Evolutionary conservation across 805 yeast genomes (phyloP).

Genomic region (Brettanomyces naardenensis): DNA sequence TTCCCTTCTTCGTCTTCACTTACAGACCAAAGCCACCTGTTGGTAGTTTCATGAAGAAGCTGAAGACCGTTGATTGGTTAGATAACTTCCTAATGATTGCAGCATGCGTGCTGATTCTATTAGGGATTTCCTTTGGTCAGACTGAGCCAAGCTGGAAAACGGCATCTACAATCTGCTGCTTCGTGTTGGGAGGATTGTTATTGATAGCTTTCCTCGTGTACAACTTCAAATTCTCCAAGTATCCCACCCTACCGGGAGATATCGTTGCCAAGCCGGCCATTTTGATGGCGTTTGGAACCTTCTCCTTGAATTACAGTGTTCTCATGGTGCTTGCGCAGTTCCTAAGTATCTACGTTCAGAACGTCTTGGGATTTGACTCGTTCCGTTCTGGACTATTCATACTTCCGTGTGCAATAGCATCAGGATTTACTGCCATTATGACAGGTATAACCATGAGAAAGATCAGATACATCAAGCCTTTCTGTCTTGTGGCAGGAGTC

Average conservation of each 20-base stretch:
- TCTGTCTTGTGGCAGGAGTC: conserved; percentile 27
- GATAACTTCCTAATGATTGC: conserved; percentile 38
- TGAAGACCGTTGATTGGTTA: conserved; percentile 37
- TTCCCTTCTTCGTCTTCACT: conserved; percentile 28
- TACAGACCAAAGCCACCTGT: conserved; percentile 40
- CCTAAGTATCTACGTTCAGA: conserved; percentile 2
- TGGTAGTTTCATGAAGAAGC: conserved; percentile 31
- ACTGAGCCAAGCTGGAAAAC: conserved; percentile 44
- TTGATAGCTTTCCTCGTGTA: conserved; percentile 29
- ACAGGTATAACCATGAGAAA: conserved; percentile 31
- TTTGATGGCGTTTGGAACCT: neutral
- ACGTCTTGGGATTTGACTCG: conserved; percentile 1
- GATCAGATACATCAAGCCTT: conserved; percentile 35
- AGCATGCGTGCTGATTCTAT: conserved; percentile 37
- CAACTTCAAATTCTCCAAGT: conserved; percentile 33
- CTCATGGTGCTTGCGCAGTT: conserved; percentile 2
- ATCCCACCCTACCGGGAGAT: conserved; percentile 42
- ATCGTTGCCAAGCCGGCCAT: conserved; percentile 14
- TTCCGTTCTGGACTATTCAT: conserved; percentile 3
- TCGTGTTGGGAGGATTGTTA: conserved; percentile 37
- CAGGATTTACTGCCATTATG: neutral
- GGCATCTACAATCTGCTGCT: conserved; percentile 40
- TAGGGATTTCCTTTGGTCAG: conserved; percentile 53
- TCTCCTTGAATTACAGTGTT: neutral
- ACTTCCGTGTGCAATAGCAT: conserved; percentile 2